These are phyloP conservation scores for Candida succiphila DNA, from an alignment of 805 yeast genomes.

Conservation along the genomic window DNA sequence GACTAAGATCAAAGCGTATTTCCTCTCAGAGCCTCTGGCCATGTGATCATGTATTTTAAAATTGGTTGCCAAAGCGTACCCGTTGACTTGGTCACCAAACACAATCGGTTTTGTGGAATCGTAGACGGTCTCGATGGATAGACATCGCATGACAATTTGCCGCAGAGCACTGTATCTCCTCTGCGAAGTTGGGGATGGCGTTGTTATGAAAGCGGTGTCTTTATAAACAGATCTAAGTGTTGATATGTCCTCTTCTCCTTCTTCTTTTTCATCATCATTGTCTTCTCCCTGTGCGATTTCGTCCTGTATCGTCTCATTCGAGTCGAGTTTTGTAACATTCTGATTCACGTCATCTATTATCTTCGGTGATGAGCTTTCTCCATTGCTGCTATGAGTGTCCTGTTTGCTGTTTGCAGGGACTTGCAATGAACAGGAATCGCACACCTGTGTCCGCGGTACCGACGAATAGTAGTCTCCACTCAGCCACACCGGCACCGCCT, in stretches of 20 bases:
- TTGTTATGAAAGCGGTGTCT: slow-evolving; percentile 29
- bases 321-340: neutral
- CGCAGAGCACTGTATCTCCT: slow-evolving; percentile 42
- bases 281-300: neutral
- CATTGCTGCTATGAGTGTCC: too few relatives aligned
- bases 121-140: slow-evolving; percentile 56
- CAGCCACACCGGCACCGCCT: too few relatives aligned
- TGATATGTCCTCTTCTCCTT: neutral
- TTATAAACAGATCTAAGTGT: neutral
- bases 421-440: slow-evolving; percentile 50
- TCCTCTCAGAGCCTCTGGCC: slow-evolving; percentile 68
- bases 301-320: neutral
- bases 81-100: slow-evolving; percentile 52
- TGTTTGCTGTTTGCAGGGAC: slow-evolving; percentile 29
- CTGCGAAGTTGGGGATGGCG: slow-evolving; percentile 51
- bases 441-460: slow-evolving; percentile 26
- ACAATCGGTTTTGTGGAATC: slow-evolving; percentile 53
- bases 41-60: slow-evolving; percentile 54
- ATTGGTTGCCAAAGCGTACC: slow-evolving; percentile 48
- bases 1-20: slow-evolving; percentile 51
- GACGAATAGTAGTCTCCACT: slow-evolving; percentile 29
- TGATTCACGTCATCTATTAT: neutral
- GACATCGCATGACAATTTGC: slow-evolving; percentile 50
- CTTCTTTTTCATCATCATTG: too few relatives aligned
- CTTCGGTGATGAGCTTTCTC: too few relatives aligned